phyloP scores from a whole-genome alignment of 164 flowering plant species.

The Vitis rupestris region DNA sequence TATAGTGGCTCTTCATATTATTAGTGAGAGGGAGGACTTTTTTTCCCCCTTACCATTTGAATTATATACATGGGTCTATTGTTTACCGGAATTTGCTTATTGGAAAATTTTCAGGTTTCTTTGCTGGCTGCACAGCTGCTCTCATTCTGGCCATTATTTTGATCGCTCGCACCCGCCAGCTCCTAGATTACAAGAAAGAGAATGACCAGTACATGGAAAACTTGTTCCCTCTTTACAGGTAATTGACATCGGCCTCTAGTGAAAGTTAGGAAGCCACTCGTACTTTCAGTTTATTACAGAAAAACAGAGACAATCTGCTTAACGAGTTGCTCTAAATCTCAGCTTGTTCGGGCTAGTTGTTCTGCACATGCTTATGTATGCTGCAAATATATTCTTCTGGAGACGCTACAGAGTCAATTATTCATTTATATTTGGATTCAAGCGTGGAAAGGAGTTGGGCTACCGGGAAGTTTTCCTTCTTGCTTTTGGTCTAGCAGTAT shows the following conservation, averaged over 20 bases:
- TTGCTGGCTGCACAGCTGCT: conserved; percentile 50
- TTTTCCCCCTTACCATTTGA: too few relatives aligned
- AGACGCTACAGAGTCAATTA: conserved; percentile 61
- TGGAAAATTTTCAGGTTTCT: conserved; percentile 37
- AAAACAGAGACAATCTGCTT: neutral
- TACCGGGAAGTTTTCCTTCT: conserved; percentile 54
- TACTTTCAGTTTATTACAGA: too few relatives aligned
- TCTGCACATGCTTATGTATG: conserved; percentile 65
- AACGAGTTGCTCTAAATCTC: conserved; percentile 11
- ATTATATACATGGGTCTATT: neutral
- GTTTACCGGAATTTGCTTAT: neutral
- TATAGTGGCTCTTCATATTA: too few relatives aligned
- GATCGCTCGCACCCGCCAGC: conserved; percentile 33
- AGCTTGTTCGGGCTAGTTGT: conserved; percentile 60
- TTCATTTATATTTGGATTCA: conserved; percentile 74
- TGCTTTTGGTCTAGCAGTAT: conserved; percentile 34
- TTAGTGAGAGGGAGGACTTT: too few relatives aligned
- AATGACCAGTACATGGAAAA: conserved; percentile 46
- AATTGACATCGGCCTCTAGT: neutral
- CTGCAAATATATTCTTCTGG: conserved; percentile 57
- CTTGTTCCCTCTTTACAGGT: conserved; percentile 76
- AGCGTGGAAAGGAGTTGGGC: conserved; percentile 57
- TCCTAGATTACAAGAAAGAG: conserved; percentile 21
- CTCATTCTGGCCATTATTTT: conserved; percentile 40
- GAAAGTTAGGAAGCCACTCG: too few relatives aligned